A percentile compares a stretch with the other conserved stretches of the same genome.
These are phyloP conservation scores for Aspergillus cavernicola DNA, from an alignment of 495 filamentous ascomycete genomes.

Conservation along the genomic window DNA sequence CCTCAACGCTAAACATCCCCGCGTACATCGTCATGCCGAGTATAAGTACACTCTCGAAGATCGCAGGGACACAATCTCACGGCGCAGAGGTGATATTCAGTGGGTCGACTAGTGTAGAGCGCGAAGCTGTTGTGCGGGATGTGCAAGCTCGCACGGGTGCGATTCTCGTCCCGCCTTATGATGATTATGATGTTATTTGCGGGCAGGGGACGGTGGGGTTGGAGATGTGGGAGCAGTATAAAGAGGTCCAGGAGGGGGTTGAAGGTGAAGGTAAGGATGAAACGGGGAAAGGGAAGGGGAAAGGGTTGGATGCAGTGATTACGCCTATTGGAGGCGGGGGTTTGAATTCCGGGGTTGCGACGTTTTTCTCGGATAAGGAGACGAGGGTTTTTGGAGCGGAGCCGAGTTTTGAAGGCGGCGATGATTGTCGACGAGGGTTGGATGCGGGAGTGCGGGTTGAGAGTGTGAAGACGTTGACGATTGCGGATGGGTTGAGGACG, in stretches of 20 bases:
- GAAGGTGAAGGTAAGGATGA: too few species aligned
- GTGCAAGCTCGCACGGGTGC: conserved; percentile 70
- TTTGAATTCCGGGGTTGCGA: conserved; percentile 77
- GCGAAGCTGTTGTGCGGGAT: conserved; percentile 68
- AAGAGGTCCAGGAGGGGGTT: too few species aligned
- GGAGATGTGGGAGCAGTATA: conserved; percentile 74
- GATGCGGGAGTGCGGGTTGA: conserved; percentile 57
- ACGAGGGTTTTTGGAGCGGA: conserved; percentile 86
- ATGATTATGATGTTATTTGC: conserved; percentile 85
- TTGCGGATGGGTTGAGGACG: conserved; percentile 87
- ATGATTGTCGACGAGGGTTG: conserved; percentile 73
- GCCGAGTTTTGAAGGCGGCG: conserved; percentile 76
- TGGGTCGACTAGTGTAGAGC: conserved; percentile 74
- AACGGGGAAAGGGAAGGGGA: background rate
- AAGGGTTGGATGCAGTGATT: conserved; percentile 69
- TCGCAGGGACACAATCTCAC: conserved; percentile 72
- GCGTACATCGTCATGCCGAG: conserved; percentile 88
- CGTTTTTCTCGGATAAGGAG: conserved; percentile 63
- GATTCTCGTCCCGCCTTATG: conserved; percentile 80
- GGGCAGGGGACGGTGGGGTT: conserved; percentile 86
- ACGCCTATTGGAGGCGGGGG: conserved; percentile 88
- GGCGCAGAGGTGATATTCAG: conserved; percentile 78
- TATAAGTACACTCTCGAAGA: conserved; percentile 80
- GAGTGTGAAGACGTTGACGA: conserved; percentile 69
- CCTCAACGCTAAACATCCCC: conserved; percentile 57